phyloP scores from a whole-genome alignment of 495 filamentous ascomycete genomes.

The Sordaria brevicollis region DNA sequence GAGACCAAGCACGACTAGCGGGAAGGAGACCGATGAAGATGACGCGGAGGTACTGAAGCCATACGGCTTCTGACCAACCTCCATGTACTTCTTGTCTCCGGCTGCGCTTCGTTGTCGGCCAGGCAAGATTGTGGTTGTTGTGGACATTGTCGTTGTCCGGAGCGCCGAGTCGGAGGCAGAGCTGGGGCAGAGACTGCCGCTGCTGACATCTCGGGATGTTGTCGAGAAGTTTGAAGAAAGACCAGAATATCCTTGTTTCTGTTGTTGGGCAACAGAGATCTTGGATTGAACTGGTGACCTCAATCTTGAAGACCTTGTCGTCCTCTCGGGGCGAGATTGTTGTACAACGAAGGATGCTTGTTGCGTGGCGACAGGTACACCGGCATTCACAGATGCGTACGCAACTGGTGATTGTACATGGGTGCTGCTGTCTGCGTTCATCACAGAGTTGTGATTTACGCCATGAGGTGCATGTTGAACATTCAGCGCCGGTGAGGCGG shows the following conservation, averaged over 20 bases:
- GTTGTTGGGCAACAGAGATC: background rate
- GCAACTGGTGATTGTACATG: background rate
- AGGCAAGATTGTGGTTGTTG: background rate
- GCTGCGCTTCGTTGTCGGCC: background rate
- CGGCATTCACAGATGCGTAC: background rate
- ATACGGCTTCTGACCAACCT: background rate
- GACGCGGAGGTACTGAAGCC: background rate
- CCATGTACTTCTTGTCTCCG: background rate
- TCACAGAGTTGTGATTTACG: background rate
- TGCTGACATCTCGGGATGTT: background rate
- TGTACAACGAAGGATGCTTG: background rate
- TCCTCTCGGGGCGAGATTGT: background rate
- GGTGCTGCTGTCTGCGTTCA: background rate
- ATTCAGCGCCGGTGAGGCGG: background rate
- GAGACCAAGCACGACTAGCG: constrained; percentile 23
- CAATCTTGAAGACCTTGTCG: background rate
- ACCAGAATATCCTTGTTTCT: background rate
- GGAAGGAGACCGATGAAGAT: constrained; percentile 4
- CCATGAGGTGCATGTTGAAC: background rate
- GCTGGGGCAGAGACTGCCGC: background rate
- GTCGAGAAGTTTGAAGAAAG: background rate
- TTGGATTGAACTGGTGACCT: background rate
- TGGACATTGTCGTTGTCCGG: background rate
- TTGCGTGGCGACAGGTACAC: background rate
- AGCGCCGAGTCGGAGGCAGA: background rate